Evolutionary conservation across 495 filamentous ascomycete species (phyloP).

Genomic region (Aspergillus conjunctus): DNA sequence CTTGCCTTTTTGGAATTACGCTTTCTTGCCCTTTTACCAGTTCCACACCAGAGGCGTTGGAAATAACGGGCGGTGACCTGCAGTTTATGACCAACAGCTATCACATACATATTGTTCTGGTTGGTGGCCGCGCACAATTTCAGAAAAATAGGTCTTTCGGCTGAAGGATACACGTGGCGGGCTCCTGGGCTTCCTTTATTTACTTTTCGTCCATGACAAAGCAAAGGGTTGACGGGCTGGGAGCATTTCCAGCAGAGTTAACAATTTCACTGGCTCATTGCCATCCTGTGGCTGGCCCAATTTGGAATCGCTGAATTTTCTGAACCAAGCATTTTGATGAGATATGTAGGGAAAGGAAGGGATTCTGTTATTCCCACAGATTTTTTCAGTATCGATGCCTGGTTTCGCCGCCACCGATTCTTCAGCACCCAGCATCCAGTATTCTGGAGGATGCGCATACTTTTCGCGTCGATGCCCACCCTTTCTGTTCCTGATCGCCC

Average conservation of each 20-base stretch:
- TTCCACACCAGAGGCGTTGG: conserved; percentile 46
- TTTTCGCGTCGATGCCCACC: neutral
- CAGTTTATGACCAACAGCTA: conserved; percentile 29
- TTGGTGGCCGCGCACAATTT: conserved; percentile 4
- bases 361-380: conserved; percentile 1
- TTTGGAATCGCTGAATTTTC: conserved; percentile 20
- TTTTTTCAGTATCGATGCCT: conserved; percentile 8
- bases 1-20: conserved; percentile 7
- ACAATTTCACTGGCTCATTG: conserved; percentile 18
- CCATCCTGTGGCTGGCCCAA: conserved; percentile 25
- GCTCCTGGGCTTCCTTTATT: conserved; percentile 3
- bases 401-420: neutral
- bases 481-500: neutral
- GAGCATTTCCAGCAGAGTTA: conserved; percentile 7
- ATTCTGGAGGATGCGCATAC: neutral
- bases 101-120: conserved; percentile 5
- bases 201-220: neutral
- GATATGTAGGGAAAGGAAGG: conserved; percentile 12
- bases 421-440: neutral
- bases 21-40: conserved; percentile 24
- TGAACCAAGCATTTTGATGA: conserved; percentile 21
- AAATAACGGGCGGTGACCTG: conserved; percentile 45
- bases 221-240: conserved; percentile 13
- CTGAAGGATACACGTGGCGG: conserved; percentile 31
- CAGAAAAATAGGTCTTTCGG: conserved; percentile 1